Conservation (phyloP, 257 asterid species). For the Gentiana straminea region DNA sequence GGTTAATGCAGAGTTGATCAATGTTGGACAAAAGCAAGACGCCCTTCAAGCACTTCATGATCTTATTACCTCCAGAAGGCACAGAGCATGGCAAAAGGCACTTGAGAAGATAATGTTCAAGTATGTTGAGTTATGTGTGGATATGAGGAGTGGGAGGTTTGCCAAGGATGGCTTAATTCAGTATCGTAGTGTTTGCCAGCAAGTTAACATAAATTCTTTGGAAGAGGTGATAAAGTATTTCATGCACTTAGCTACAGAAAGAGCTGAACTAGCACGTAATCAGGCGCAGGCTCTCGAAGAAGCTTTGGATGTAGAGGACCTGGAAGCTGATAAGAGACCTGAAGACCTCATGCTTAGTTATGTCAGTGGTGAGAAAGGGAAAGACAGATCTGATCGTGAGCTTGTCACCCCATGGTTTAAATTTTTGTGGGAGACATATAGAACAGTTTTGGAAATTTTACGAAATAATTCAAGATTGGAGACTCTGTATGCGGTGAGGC, state of each 20-base stretch:
- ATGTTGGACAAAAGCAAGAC: conserved; percentile 34
- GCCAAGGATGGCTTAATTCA: conserved; percentile 34
- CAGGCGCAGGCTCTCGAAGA: conserved; percentile 34
- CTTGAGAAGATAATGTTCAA: conserved; percentile 31
- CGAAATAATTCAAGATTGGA: conserved; percentile 31
- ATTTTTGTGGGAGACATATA: conserved; percentile 33
- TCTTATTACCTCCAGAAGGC: conserved; percentile 27
- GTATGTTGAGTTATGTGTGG: conserved; percentile 33
- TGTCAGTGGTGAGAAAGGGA: conserved; percentile 34
- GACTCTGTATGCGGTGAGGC: conserved; percentile 27
- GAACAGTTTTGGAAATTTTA: conserved; percentile 29
- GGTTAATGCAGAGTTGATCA: conserved; percentile 19
- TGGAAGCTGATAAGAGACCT: conserved; percentile 35
- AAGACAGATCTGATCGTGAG: conserved; percentile 36
- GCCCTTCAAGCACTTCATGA: conserved; percentile 32
- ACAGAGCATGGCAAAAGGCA: conserved; percentile 35
- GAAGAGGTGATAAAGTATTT: conserved; percentile 36
- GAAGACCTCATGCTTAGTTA: conserved; percentile 38
- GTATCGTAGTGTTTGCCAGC: conserved; percentile 30
- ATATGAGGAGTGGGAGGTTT: conserved; percentile 24
- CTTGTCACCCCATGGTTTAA: conserved; percentile 33
- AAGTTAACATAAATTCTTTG: conserved; percentile 27
- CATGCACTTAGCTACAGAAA: conserved; percentile 29
- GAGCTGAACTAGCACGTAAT: conserved; percentile 25
- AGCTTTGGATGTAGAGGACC: conserved; percentile 34